phyloP scores from a whole-genome alignment of 2,329 filamentous ascomycete species.

The Magnaporthiopsis poae region DNA sequence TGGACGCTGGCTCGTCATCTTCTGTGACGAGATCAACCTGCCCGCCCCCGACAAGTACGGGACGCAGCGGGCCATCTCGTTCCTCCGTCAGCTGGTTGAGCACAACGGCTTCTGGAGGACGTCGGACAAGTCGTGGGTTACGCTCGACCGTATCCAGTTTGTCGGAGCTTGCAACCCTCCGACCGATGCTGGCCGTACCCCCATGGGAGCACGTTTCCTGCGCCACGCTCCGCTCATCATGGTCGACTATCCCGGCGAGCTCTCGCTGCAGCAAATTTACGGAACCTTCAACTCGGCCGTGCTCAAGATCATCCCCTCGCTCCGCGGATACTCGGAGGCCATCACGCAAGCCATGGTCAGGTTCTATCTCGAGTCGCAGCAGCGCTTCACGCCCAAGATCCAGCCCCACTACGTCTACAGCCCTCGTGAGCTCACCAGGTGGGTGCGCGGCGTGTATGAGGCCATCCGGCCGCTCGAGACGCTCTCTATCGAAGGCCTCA shows the following conservation, averaged over 20 bases:
- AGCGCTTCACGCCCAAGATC: slow-evolving; percentile 88
- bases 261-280: slow-evolving; percentile 93
- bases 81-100: slow-evolving; percentile 92
- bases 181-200: slow-evolving; percentile 90
- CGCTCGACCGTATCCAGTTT: slow-evolving; percentile 94
- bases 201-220: slow-evolving; percentile 85
- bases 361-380: slow-evolving; percentile 89
- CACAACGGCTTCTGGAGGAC: slow-evolving; percentile 99
- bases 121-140: slow-evolving; percentile 95
- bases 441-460: slow-evolving; percentile 96
- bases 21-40: slow-evolving; percentile 99
- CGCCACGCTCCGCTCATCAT: slow-evolving; percentile 97
- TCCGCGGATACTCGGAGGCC: slow-evolving; percentile 89
- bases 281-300: slow-evolving; percentile 95
- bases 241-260: slow-evolving; percentile 96
- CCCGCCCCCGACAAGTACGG: slow-evolving; percentile 95
- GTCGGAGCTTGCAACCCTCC: slow-evolving; percentile 98
- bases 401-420: slow-evolving; percentile 99
- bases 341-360: slow-evolving; percentile 96
- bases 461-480: slow-evolving; percentile 86
- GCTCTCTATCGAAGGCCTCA: slow-evolving; percentile 77
- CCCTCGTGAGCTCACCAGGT: slow-evolving; percentile 92
- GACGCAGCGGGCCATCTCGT: slow-evolving; percentile 93
- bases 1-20: slow-evolving; percentile 93
- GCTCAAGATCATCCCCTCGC: slow-evolving; percentile 86